Percentiles rank a stretch among this genome's conserved stretches.
Evolutionary conservation across 2,329 filamentous ascomycete genomes (phyloP).

Genomic region (Chaetomium strumarium): DNA sequence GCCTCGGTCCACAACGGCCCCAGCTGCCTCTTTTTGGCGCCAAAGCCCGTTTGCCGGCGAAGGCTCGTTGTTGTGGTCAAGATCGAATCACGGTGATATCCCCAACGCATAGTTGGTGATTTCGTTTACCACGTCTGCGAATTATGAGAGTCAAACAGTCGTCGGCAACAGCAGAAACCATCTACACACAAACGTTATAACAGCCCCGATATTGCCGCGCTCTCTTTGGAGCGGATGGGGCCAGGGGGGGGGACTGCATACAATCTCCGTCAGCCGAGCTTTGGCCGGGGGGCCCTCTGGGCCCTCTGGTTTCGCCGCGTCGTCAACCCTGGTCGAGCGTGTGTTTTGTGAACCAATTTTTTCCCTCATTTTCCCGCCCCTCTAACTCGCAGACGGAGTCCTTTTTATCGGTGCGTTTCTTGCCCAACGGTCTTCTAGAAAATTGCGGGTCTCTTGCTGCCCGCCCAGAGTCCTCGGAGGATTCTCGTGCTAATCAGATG

Average conservation of each 20-base stretch:
- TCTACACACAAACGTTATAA: conserved; percentile 17
- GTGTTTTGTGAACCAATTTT: conserved; percentile 46
- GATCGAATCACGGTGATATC: conserved; percentile 10
- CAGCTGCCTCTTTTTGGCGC: conserved; percentile 14
- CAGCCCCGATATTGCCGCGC: conserved; percentile 22
- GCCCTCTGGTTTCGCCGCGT: conserved; percentile 18
- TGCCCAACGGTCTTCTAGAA: conserved; percentile 42
- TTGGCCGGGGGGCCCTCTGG: too few species aligned
- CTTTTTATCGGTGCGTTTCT: conserved; percentile 34
- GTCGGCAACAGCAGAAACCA: conserved; percentile 18
- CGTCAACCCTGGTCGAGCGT: conserved; percentile 33
- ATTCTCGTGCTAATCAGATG: conserved; percentile 41
- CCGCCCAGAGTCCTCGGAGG: conserved; percentile 37
- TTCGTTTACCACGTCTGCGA: conserved; percentile 24
- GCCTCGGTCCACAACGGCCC: conserved; percentile 18
- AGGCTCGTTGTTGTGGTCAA: not conserved
- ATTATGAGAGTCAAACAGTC: conserved; percentile 20
- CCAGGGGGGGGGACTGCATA: conserved; percentile 13
- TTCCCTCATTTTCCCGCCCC: conserved; percentile 28
- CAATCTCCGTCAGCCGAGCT: conserved; percentile 34
- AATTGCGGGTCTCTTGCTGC: conserved; percentile 37
- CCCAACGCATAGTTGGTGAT: conserved; percentile 20
- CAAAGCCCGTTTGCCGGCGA: not conserved
- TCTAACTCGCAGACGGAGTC: conserved; percentile 28
- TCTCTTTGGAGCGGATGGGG: not conserved